Percentiles rank a stretch among this genome's conserved stretches.
Conservation (phyloP, 2,329 filamentous ascomycete genomes). For the Emericellopsis atlantica region DNA sequence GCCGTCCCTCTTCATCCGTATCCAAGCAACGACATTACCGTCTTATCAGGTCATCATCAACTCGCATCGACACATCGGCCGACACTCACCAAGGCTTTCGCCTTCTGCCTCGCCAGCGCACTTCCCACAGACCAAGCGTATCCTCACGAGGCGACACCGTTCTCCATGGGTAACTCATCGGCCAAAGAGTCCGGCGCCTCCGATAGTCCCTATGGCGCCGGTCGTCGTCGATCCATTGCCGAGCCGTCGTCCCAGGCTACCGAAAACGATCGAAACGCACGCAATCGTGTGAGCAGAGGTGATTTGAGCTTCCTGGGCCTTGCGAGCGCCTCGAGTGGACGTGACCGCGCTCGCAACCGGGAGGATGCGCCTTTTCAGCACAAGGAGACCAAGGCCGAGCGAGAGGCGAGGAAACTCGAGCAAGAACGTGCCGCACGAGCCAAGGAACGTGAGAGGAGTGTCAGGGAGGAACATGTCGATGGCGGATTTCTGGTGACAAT, state of each 20-base stretch:
- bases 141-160: too few species aligned
- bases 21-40: not conserved
- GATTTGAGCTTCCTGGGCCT: conserved; percentile 35
- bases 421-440: conserved; percentile 62
- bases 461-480: conserved; percentile 85
- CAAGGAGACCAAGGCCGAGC: conserved; percentile 81
- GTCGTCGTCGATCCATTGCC: conserved; percentile 1
- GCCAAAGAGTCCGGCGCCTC: conserved; percentile 2
- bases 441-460: conserved; percentile 81
- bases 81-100: not conserved
- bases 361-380: conserved; percentile 42
- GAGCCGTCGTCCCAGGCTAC: not conserved
- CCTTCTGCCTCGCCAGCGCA: not conserved
- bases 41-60: not conserved
- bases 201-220: conserved; percentile 1
- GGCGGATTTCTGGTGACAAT: conserved; percentile 90
- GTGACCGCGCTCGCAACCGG: conserved; percentile 22
- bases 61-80: not conserved
- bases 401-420: conserved; percentile 75
- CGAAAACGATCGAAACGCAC: not conserved
- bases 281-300: conserved; percentile 21
- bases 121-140: not conserved
- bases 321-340: conserved; percentile 20
- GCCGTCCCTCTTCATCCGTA: not conserved
- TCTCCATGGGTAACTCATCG: conserved; percentile 2